Conservation (phyloP, 371 early-diverging fungal genomes). For the Mucor saturninus region DNA sequence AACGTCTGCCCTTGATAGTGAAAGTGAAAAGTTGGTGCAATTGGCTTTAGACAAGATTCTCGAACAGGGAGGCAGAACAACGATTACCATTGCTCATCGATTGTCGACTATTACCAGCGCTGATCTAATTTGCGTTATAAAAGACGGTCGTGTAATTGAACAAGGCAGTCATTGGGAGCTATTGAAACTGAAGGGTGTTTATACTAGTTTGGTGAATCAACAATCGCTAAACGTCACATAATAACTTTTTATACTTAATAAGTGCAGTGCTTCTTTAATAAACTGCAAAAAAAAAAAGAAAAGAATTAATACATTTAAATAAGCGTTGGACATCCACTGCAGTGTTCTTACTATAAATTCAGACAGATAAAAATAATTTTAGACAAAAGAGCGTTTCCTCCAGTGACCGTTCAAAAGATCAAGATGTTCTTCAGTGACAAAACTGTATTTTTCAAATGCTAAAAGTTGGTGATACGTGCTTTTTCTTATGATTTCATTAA, state of each 20-base stretch:
- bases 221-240: constrained; percentile 24
- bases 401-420: too few relatives aligned
- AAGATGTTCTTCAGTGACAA: too few relatives aligned
- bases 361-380: too few relatives aligned
- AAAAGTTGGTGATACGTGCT: too few relatives aligned
- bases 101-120: constrained; percentile 77
- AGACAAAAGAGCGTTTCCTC: too few relatives aligned
- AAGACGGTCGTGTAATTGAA: constrained; percentile 80
- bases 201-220: constrained; percentile 39
- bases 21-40: constrained; percentile 89
- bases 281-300: too few relatives aligned
- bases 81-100: constrained; percentile 75
- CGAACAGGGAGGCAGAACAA: constrained; percentile 61
- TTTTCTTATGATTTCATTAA: too few relatives aligned
- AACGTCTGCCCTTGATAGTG: constrained; percentile 86
- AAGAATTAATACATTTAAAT: too few relatives aligned
- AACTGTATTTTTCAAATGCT: too few relatives aligned
- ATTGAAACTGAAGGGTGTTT: constrained; percentile 44
- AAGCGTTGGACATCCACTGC: too few relatives aligned
- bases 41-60: constrained; percentile 80
- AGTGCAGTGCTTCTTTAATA: too few relatives aligned
- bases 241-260: not conserved
- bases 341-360: too few relatives aligned
- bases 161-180: constrained; percentile 81
- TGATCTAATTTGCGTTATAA: constrained; percentile 79